Conservation (phyloP, 1,284 basidiomycete species). For the Microbotryum intermedium region DNA sequence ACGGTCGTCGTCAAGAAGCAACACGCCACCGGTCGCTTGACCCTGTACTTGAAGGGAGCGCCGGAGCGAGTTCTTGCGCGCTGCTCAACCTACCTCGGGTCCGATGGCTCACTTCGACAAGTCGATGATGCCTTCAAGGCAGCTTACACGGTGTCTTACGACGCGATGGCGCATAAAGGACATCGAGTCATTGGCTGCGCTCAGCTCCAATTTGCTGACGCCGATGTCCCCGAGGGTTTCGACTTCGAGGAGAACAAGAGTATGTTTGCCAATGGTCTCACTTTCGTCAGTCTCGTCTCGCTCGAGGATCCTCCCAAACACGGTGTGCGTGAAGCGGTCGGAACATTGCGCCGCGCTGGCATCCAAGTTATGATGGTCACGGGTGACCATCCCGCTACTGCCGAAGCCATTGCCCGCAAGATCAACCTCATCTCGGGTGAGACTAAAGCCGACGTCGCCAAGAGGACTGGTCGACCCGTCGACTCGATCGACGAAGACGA, state of each 20-base stretch:
- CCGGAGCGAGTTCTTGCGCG: too few relatives aligned
- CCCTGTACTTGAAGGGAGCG: neutral
- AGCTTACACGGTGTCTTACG: too few relatives aligned
- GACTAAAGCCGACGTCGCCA: conserved; percentile 52
- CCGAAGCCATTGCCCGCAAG: conserved; percentile 54
- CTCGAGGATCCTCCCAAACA: conserved; percentile 55
- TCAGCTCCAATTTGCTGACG: too few relatives aligned
- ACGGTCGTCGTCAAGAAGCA: conserved; percentile 50
- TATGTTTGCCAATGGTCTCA: neutral
- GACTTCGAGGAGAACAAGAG: too few relatives aligned
- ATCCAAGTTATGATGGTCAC: conserved; percentile 46
- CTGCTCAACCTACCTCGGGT: too few relatives aligned
- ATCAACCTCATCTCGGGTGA: conserved; percentile 52
- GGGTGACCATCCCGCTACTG: conserved; percentile 42
- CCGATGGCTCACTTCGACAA: too few relatives aligned
- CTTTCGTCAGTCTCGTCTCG: conserved; percentile 55
- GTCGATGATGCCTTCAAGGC: too few relatives aligned
- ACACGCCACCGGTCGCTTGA: conserved; percentile 1
- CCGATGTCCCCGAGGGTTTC: too few relatives aligned
- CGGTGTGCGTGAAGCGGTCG: too few relatives aligned
- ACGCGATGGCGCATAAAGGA: too few relatives aligned
- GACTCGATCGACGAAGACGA: conserved; percentile 60
- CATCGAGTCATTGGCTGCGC: too few relatives aligned
- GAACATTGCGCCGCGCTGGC: too few relatives aligned
- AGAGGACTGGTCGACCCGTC: conserved; percentile 49